Base-by-base conservation (phyloP, 148 eudicot species). In the Spergularia marina region DNA sequence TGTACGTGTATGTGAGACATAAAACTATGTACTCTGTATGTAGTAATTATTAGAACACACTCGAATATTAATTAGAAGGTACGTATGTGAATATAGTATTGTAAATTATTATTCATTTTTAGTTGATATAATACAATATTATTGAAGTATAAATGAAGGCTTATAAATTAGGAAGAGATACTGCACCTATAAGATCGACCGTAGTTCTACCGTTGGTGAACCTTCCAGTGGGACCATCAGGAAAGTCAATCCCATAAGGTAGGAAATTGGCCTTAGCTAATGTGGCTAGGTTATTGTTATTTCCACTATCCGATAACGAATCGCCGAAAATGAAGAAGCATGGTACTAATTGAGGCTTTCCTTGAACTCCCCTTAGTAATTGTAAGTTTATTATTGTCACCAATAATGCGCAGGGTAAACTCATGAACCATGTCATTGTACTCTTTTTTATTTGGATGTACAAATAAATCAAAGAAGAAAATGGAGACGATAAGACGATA, bases 171-270 rank as follows among this genome's bases (percentile, higher is more conserved):
- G 36, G 36, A 30, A 30, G 36, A 30, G 2, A 30, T 30, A 14
- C 20, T 52, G 40, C 78, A 86, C 92, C 82, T 59, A 89, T 83
- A 34, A 89, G 71, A 77, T 89, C 92, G 17, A 83, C 87, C 0
- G 79, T 64, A 4, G 85, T 86, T 68, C 67, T 65, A 14, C 88
- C 92, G 62, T 89, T 89, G 13, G 75, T 79, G 69, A 89, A 89
- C 41, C 92, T 77, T 20, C 90, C 87, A 3, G 87, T 89, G 0
- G 90, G 79, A 0, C 88, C 87, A 0, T 40, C 58, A 2, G 88
- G 83, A 13, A 77, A 85, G 62, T 89, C 90, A 21, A 89, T 61
- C 2, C 92, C 92, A 54, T 89, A 86, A 63, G 92, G 92, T 57
- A 70, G 51, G 56, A 82, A 89, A 49, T 89, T 87, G 66, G 83